Conservation (phyloP, 257 asterid species). For the Coffea canephora region DNA sequence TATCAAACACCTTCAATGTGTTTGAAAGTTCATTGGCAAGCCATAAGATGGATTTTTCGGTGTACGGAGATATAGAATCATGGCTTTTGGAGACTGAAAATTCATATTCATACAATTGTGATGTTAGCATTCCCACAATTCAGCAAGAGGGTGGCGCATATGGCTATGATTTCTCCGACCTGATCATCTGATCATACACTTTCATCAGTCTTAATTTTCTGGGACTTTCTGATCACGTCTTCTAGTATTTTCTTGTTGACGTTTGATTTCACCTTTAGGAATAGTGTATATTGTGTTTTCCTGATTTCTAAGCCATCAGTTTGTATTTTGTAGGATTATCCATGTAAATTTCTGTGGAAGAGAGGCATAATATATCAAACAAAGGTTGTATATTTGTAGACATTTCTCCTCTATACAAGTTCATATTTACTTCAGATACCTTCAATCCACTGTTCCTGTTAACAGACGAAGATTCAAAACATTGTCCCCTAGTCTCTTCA, state of each 20-base stretch:
- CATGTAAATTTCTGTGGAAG: not conserved
- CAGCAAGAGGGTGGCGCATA: slow-evolving; percentile 46
- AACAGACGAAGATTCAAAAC: not conserved
- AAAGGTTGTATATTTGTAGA: not conserved
- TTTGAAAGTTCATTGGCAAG: slow-evolving; percentile 21
- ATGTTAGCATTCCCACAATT: slow-evolving; percentile 16
- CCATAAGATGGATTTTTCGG: slow-evolving; percentile 17
- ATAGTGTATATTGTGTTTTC: not conserved
- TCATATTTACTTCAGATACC: not conserved
- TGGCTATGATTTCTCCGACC: slow-evolving; percentile 41
- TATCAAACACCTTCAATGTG: slow-evolving; percentile 22
- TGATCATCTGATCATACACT: slow-evolving; percentile 14
- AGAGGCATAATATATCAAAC: not conserved
- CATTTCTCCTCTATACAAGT: not conserved
- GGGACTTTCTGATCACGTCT: not conserved
- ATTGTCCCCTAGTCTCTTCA: slow-evolving; percentile 6
- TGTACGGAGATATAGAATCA: slow-evolving; percentile 44
- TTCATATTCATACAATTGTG: slow-evolving; percentile 21
- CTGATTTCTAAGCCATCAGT: not conserved
- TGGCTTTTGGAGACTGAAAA: slow-evolving; percentile 48
- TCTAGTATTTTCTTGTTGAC: not conserved
- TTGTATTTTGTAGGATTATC: slow-evolving; percentile 5
- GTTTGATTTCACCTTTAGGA: not conserved
- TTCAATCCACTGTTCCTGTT: slow-evolving; percentile 11
- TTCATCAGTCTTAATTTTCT: not conserved